These are phyloP conservation scores for Candida khao-thaluensis DNA, from an alignment of 805 yeast species.

Conservation along the genomic window DNA sequence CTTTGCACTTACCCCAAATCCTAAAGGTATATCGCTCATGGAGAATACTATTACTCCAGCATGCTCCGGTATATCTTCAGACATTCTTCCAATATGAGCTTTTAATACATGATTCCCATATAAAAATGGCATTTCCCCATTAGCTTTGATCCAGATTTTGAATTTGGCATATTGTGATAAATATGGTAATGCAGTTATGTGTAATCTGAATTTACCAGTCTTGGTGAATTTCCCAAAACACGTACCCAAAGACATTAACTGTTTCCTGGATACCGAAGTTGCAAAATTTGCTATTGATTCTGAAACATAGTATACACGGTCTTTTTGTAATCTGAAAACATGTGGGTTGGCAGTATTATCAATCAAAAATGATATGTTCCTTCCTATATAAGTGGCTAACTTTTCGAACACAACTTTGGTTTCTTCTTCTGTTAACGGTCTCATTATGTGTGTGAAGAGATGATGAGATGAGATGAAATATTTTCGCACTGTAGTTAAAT, in stretches of 20 bases:
- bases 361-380: conserved; percentile 84
- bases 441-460: conserved; percentile 47
- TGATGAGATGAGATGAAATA: conserved; percentile 13
- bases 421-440: conserved; percentile 95
- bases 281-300: conserved; percentile 83
- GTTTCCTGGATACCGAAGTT: conserved; percentile 83
- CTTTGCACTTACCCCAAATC: conserved; percentile 93
- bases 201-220: conserved; percentile 93
- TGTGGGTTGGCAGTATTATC: conserved; percentile 86
- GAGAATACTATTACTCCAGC: conserved; percentile 91
- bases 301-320: conserved; percentile 89
- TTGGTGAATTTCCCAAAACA: conserved; percentile 97
- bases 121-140: conserved; percentile 97
- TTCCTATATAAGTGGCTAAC: conserved; percentile 93
- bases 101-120: conserved; percentile 96
- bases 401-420: conserved; percentile 95
- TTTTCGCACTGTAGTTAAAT: conserved; percentile 4
- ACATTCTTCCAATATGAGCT: conserved; percentile 95
- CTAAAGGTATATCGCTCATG: conserved; percentile 90
- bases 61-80: conserved; percentile 97
- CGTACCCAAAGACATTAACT: conserved; percentile 88
- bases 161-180: conserved; percentile 86
- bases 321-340: conserved; percentile 94
- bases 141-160: conserved; percentile 93
- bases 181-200: conserved; percentile 84